A percentile compares a stretch with the other conserved stretches of the same genome.
Evolutionary conservation across 495 filamentous ascomycete genomes (phyloP).

Genomic region (Friedmanniomyces simplex): DNA sequence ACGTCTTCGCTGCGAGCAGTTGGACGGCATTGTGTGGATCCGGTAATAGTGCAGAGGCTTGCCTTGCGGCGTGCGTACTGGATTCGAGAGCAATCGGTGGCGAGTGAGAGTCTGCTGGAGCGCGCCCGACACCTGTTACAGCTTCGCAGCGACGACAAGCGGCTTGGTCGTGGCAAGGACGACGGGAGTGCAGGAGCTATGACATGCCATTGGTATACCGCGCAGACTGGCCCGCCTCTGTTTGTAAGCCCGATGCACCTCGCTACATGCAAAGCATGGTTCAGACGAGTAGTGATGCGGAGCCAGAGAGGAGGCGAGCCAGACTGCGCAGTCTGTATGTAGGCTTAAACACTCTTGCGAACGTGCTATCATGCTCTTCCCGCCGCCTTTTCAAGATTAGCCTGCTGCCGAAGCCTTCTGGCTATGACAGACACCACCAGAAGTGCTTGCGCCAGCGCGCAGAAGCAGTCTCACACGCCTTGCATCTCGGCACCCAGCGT

Average conservation of each 20-base stretch:
- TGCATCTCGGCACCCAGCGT: conserved; percentile 14
- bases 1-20: conserved; percentile 19
- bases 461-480: not conserved
- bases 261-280: conserved; percentile 21
- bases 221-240: conserved; percentile 9
- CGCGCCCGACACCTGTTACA: conserved; percentile 1
- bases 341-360: conserved; percentile 15
- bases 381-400: conserved; percentile 10
- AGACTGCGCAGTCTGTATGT: conserved; percentile 25
- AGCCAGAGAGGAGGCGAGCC: conserved; percentile 14
- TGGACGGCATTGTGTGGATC: too few relatives aligned
- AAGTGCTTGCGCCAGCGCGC: conserved; percentile 11
- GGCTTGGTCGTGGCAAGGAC: conserved; percentile 8
- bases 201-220: conserved; percentile 17
- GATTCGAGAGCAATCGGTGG: conserved; percentile 9
- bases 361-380: conserved; percentile 26
- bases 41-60: not conserved
- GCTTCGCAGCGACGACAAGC: conserved; percentile 1
- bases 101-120: not conserved
- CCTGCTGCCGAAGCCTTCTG: not conserved
- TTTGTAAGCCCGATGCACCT: conserved; percentile 14
- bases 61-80: conserved; percentile 9
- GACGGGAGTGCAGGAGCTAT: conserved; percentile 13
- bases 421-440: conserved; percentile 18
- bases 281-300: conserved; percentile 29